phyloP scores from a whole-genome alignment of 2,329 filamentous ascomycete species.

The Chaetomium sp. region DNA sequence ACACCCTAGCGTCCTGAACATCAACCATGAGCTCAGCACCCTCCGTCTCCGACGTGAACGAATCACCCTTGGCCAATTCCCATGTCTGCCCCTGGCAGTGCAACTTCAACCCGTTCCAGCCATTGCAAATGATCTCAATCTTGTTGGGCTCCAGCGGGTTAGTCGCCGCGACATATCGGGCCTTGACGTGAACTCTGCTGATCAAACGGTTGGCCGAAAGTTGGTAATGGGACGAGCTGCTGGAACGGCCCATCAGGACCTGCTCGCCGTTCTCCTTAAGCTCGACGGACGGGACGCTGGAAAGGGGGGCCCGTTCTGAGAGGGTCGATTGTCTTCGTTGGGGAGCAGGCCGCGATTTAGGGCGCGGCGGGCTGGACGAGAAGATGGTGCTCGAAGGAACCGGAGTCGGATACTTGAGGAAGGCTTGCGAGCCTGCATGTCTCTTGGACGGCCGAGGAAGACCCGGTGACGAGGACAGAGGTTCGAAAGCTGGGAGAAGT shows the following conservation, averaged over 20 bases:
- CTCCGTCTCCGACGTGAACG: constrained; percentile 83
- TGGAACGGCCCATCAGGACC: constrained; percentile 84
- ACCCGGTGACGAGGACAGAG: constrained; percentile 67
- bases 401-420: constrained; percentile 80
- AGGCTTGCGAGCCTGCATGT: constrained; percentile 48
- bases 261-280: constrained; percentile 75
- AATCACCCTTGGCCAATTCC: constrained; percentile 81
- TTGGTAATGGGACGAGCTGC: constrained; percentile 92
- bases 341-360: constrained; percentile 41
- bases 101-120: constrained; percentile 92
- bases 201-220: constrained; percentile 87
- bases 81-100: constrained; percentile 85
- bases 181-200: constrained; percentile 87
- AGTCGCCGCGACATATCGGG: constrained; percentile 67
- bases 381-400: constrained; percentile 89
- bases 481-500: constrained; percentile 73
- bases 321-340: constrained; percentile 57
- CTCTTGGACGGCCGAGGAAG: constrained; percentile 65
- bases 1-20: constrained; percentile 84
- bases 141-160: constrained; percentile 64
- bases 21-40: constrained; percentile 89
- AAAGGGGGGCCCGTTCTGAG: constrained; percentile 76
- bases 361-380: constrained; percentile 71
- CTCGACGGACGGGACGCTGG: constrained; percentile 73
- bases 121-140: constrained; percentile 83